These are phyloP conservation scores for Meira miltonrushii DNA, from an alignment of 1,284 basidiomycete species.

Conservation along the genomic window DNA sequence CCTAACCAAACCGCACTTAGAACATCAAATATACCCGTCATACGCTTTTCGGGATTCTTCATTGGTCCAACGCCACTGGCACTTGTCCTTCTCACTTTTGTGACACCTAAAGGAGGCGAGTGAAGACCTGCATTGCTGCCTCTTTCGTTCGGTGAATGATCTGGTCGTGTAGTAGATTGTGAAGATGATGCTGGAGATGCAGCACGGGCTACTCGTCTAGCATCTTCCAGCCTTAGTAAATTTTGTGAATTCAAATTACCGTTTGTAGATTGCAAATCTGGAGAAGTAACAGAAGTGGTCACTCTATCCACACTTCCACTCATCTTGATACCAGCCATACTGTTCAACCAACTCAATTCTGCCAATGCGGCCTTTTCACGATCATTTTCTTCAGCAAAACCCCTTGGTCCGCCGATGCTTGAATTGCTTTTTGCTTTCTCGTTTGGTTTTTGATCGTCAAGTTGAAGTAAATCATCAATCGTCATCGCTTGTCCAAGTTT, in stretches of 20 bases:
- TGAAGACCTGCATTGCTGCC: no score
- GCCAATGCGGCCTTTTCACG: conserved; percentile 3
- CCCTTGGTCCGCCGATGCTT: background rate
- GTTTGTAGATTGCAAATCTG: background rate
- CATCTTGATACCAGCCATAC: conserved; percentile 5
- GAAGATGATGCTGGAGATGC: no score
- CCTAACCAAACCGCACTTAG: no score
- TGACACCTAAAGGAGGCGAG: no score
- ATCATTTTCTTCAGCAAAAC: conserved; percentile 5
- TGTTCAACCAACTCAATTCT: background rate
- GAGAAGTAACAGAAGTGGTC: background rate
- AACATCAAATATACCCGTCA: no score
- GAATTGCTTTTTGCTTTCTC: background rate
- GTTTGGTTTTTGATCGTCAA: background rate
- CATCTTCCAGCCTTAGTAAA: background rate
- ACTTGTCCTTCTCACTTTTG: no score
- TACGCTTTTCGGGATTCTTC: no score
- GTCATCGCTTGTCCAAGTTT: conserved; percentile 5
- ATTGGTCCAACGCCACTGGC: no score
- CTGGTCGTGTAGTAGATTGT: no score
- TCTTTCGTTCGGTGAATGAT: no score
- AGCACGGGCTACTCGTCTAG: no score
- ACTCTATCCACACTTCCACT: conserved; percentile 1
- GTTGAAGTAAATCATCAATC: conserved; percentile 7
- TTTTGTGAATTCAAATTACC: background rate